These are phyloP conservation scores for Geotrichum candidum DNA, from an alignment of 1,139 yeast species.

Conservation along the genomic window DNA sequence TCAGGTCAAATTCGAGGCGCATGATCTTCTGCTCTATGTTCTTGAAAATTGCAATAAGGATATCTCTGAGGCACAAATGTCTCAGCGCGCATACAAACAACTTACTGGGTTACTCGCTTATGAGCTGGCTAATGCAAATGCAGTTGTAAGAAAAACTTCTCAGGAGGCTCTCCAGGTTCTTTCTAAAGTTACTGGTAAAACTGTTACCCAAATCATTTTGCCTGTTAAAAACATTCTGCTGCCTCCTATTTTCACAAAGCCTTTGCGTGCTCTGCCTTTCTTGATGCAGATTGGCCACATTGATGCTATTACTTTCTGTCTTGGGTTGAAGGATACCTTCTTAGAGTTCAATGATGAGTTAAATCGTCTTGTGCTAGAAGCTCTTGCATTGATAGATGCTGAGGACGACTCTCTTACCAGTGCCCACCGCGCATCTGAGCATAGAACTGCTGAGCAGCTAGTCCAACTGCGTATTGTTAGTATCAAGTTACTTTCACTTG, in stretches of 20 bases:
- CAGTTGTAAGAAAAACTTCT: conserved; percentile 75
- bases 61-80: conserved; percentile 52
- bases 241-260: conserved; percentile 95
- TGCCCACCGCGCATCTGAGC: conserved; percentile 77
- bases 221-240: conserved; percentile 78
- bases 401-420: conserved; percentile 93
- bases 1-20: conserved; percentile 67
- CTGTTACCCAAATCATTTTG: conserved; percentile 67
- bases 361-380: conserved; percentile 77
- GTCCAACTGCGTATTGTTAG: conserved; percentile 85
- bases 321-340: conserved; percentile 74
- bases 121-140: conserved; percentile 85
- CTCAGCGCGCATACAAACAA: conserved; percentile 68
- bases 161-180: conserved; percentile 63
- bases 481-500: conserved; percentile 73
- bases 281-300: conserved; percentile 98
- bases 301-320: conserved; percentile 89
- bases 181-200: conserved; percentile 61
- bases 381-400: conserved; percentile 91
- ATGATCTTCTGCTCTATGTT: conserved; percentile 55
- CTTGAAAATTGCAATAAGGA: conserved; percentile 60
- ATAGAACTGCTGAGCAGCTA: conserved; percentile 81
- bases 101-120: conserved; percentile 82
- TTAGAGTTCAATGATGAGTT: conserved; percentile 84
- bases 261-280: conserved; percentile 91